Conservation (phyloP, 495 filamentous ascomycete species). For the Rusavskia elegans region DNA sequence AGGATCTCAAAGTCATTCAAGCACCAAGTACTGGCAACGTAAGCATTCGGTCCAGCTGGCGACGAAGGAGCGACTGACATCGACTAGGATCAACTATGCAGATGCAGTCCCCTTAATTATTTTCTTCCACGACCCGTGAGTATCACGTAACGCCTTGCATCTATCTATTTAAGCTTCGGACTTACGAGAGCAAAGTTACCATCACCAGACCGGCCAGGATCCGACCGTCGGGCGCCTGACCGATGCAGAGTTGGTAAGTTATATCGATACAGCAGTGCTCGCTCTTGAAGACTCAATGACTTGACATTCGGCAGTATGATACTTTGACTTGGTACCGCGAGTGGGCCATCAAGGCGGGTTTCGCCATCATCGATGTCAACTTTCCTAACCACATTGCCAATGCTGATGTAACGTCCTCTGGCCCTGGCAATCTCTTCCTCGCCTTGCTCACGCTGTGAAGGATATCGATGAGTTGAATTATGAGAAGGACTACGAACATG, state of each 20-base stretch:
- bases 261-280: constrained; percentile 9
- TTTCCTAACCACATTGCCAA: constrained; percentile 56
- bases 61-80: constrained; percentile 6
- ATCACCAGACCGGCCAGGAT: background rate
- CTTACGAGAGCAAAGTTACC: constrained; percentile 19
- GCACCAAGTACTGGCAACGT: constrained; percentile 81
- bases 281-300: constrained; percentile 2
- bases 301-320: constrained; percentile 54
- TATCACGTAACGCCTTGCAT: constrained; percentile 1
- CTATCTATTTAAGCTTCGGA: constrained; percentile 11
- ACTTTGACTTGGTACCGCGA: constrained; percentile 58
- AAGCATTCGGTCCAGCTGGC: constrained; percentile 18
- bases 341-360: constrained; percentile 60
- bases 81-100: constrained; percentile 34
- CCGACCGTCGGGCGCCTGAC: background rate
- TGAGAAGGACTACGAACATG: constrained; percentile 14
- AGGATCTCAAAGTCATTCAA: constrained; percentile 62
- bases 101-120: constrained; percentile 44
- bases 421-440: constrained; percentile 5
- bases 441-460: background rate
- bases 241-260: constrained; percentile 61
- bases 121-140: constrained; percentile 72
- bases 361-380: constrained; percentile 78
- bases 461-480: background rate
- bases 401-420: constrained; percentile 25